These are phyloP conservation scores for Ceratocystis diversiconidia DNA, from an alignment of 2,329 filamentous ascomycete species.

Conservation along the genomic window DNA sequence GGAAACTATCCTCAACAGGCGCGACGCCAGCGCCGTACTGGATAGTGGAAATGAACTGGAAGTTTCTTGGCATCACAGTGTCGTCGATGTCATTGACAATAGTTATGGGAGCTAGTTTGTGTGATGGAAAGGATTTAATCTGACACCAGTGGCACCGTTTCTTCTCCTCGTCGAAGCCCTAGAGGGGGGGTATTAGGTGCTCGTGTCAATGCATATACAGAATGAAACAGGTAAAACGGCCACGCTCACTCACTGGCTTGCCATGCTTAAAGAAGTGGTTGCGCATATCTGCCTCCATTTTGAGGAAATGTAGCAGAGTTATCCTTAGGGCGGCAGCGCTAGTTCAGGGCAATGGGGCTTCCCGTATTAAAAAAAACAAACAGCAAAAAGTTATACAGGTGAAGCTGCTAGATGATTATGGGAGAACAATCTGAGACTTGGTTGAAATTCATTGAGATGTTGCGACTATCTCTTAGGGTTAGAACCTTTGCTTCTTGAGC, in stretches of 20 bases:
- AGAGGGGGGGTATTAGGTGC: not conserved
- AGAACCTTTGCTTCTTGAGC: too few relatives aligned
- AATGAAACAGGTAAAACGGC: not conserved
- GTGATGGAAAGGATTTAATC: slow-evolving; percentile 39
- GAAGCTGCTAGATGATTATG: too few relatives aligned
- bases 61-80: slow-evolving; percentile 43
- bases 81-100: slow-evolving; percentile 50
- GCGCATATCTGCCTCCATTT: slow-evolving; percentile 34
- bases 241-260: slow-evolving; percentile 22
- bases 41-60: slow-evolving; percentile 53
- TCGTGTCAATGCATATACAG: not conserved
- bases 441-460: too few relatives aligned
- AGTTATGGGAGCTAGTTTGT: slow-evolving; percentile 38
- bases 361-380: too few relatives aligned
- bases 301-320: not conserved
- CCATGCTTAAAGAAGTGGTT: slow-evolving; percentile 39
- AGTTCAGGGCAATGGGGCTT: not conserved
- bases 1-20: slow-evolving; percentile 45
- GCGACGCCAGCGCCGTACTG: slow-evolving; percentile 46
- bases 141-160: slow-evolving; percentile 47
- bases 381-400: too few relatives aligned
- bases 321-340: not conserved
- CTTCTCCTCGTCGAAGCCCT: slow-evolving; percentile 29
- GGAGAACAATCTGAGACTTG: too few relatives aligned
- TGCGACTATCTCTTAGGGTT: not conserved